Conservation (phyloP, 495 filamentous ascomycete genomes). For the Podospora tetraspora region DNA sequence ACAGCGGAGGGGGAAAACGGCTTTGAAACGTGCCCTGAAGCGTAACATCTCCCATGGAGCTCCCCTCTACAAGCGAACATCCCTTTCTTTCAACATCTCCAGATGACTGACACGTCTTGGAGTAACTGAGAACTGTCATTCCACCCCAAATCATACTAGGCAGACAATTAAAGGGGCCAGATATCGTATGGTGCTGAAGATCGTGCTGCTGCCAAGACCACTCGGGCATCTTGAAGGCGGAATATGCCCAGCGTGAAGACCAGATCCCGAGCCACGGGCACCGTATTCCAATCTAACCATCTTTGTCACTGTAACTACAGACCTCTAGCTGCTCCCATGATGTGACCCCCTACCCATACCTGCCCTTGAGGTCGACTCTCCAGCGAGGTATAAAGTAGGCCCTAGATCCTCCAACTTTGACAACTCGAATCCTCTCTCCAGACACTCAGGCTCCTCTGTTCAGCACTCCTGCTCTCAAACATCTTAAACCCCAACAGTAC, state of each 20-base stretch:
- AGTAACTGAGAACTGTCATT: neutral
- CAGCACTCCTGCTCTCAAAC: neutral
- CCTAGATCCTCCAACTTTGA: neutral
- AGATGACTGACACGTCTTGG: neutral
- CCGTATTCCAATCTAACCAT: neutral
- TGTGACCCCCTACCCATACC: neutral
- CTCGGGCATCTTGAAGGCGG: neutral
- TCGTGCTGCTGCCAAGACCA: neutral
- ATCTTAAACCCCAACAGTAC: neutral
- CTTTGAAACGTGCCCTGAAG: neutral
- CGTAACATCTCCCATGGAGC: neutral
- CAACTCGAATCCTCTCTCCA: neutral
- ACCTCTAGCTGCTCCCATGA: neutral
- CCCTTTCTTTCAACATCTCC: neutral
- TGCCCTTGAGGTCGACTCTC: neutral
- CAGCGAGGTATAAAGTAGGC: neutral
- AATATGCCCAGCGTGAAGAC: neutral
- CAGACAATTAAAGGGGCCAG: neutral
- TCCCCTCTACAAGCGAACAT: neutral
- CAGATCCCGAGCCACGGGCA: neutral
- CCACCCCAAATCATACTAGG: neutral
- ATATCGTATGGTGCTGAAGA: neutral
- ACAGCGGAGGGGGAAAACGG: neutral
- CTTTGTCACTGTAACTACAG: neutral
- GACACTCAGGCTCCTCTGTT: neutral